phyloP scores from a whole-genome alignment of 1,284 basidiomycete species.

The Fomitopsis schrenkii region DNA sequence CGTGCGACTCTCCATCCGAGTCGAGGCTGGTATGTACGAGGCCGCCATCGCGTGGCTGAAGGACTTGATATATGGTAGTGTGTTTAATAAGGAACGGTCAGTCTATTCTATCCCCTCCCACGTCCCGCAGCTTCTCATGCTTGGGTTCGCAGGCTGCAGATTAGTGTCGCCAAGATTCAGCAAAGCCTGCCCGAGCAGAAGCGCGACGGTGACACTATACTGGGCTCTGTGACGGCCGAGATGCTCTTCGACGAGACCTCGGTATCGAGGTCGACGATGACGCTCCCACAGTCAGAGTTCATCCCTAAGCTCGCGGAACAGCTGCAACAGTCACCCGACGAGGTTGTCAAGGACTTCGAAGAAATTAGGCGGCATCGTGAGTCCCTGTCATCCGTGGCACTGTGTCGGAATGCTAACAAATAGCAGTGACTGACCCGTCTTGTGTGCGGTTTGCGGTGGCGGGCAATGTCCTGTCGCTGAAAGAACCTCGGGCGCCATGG shows the following conservation, averaged over 20 bases:
- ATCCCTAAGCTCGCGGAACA: constrained; percentile 74
- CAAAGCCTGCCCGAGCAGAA: constrained; percentile 94
- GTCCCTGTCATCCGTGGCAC: constrained; percentile 25
- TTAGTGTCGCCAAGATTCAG: constrained; percentile 85
- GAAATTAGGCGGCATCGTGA: constrained; percentile 65
- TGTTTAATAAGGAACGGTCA: constrained; percentile 84
- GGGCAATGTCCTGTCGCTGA: constrained; percentile 76
- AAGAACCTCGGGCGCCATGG: constrained; percentile 75
- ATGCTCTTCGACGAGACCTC: constrained; percentile 72
- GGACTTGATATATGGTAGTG: constrained; percentile 81
- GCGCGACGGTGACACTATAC: constrained; percentile 82
- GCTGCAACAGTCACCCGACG: constrained; percentile 72
- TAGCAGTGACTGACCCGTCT: constrained; percentile 72
- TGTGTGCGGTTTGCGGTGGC: constrained; percentile 85
- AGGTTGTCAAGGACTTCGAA: constrained; percentile 72
- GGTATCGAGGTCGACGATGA: constrained; percentile 66
- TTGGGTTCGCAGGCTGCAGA: constrained; percentile 57
- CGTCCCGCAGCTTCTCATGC: background rate
- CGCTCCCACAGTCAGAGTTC: constrained; percentile 77
- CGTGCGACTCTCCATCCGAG: constrained; percentile 78
- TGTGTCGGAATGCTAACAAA: background rate
- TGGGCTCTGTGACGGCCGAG: constrained; percentile 69
- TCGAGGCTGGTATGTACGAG: constrained; percentile 80
- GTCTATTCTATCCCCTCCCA: constrained; percentile 11
- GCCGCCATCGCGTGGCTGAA: constrained; percentile 84